A percentile compares a stretch with the other conserved stretches of the same genome.
Conservation (phyloP, 148 eudicot genomes). For the Persicaria tinctoria region DNA sequence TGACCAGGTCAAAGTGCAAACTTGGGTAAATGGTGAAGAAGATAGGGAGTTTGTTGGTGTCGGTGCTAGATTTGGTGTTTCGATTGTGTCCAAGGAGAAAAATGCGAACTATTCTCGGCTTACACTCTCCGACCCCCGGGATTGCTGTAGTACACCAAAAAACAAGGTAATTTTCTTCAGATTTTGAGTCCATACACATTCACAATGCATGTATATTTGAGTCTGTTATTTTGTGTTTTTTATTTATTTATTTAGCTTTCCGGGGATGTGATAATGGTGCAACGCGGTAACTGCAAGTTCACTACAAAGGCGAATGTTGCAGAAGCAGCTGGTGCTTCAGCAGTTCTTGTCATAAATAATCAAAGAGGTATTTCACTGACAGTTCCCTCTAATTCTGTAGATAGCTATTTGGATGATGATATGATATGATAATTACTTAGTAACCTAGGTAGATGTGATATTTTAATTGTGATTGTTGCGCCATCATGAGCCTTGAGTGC, state of each 20-base stretch:
- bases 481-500: not conserved
- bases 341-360: constrained; percentile 67
- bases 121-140: constrained; percentile 55
- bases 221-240: not conserved
- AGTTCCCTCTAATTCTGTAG: not conserved
- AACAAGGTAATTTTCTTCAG: constrained; percentile 40
- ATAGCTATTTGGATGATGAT: not conserved
- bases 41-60: constrained; percentile 66
- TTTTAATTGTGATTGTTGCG: not conserved
- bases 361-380: constrained; percentile 44
- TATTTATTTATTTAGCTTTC: constrained; percentile 36
- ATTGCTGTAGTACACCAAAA: constrained; percentile 65
- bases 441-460: not conserved
- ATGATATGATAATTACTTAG: not conserved
- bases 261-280: constrained; percentile 77
- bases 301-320: constrained; percentile 82
- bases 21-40: constrained; percentile 72
- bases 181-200: not conserved
- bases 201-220: not conserved
- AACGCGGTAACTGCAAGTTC: constrained; percentile 77
- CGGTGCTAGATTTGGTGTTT: constrained; percentile 78
- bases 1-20: constrained; percentile 80
- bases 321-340: constrained; percentile 87
- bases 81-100: constrained; percentile 70
- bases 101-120: constrained; percentile 54